Evolutionary conservation across 2,329 filamentous ascomycete genomes (phyloP).

Genomic region (Pseudocercospora ulei): DNA sequence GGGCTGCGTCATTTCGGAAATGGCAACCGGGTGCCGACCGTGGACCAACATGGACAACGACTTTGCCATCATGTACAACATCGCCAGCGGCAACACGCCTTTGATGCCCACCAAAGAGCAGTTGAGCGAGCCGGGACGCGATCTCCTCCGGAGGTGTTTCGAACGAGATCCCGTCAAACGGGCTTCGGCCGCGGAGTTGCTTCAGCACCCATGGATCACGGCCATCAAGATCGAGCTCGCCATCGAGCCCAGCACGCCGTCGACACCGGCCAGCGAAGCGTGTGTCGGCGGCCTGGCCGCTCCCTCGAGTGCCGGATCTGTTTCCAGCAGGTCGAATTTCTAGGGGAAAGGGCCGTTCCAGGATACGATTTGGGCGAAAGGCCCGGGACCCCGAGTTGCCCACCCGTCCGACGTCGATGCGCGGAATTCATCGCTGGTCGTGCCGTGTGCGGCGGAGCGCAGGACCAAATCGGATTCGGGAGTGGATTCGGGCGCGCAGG

Average conservation of each 20-base stretch:
- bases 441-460: not conserved
- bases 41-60: conserved; percentile 97
- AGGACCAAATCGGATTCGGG: not conserved
- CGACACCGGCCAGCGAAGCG: conserved; percentile 31
- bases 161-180: conserved; percentile 69
- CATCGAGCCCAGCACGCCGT: conserved; percentile 42
- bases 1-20: conserved; percentile 92
- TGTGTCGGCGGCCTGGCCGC: conserved; percentile 15
- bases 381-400: too few relatives aligned
- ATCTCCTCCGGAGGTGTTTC: conserved; percentile 83
- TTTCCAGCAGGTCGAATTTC: not conserved
- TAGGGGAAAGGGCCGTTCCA: too few relatives aligned
- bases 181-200: conserved; percentile 72
- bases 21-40: conserved; percentile 87
- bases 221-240: conserved; percentile 40
- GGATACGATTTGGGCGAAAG: too few relatives aligned
- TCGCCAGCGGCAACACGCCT: conserved; percentile 89
- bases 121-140: conserved; percentile 70
- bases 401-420: too few relatives aligned
- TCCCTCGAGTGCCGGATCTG: conserved; percentile 13
- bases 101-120: conserved; percentile 74
- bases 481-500: not conserved
- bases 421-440: too few relatives aligned
- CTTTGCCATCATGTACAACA: conserved; percentile 99
- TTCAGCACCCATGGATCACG: conserved; percentile 85